phyloP scores from a whole-genome alignment of 345 rosid genomes.

The Aegle marmelos region DNA sequence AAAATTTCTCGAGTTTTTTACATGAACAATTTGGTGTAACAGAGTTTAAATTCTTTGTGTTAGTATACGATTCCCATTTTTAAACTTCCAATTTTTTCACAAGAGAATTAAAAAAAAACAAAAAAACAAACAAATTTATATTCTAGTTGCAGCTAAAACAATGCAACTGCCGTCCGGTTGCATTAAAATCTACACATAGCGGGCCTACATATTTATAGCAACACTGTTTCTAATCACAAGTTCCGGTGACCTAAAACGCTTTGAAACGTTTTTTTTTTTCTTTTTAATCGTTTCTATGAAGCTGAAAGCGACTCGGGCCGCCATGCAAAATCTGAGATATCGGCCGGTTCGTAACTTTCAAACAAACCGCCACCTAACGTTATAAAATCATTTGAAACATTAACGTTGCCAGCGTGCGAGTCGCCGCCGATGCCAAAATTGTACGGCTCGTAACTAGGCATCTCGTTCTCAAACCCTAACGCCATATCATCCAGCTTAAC shows the following conservation, averaged over 20 bases:
- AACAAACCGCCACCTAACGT: slow-evolving; percentile 60
- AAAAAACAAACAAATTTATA: background rate
- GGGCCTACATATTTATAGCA: background rate
- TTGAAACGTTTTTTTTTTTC: too few relatives aligned
- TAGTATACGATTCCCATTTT: too few relatives aligned
- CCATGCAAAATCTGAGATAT: slow-evolving; percentile 43
- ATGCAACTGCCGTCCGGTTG: too few relatives aligned
- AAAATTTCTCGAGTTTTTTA: too few relatives aligned
- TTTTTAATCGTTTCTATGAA: background rate
- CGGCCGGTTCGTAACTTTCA: slow-evolving; percentile 42
- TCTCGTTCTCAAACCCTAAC: slow-evolving; percentile 39
- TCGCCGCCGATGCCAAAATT: slow-evolving; percentile 40
- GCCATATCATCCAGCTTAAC: slow-evolving; percentile 26
- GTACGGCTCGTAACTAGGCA: slow-evolving; percentile 43
- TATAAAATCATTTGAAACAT: slow-evolving; percentile 39
- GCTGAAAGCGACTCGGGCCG: slow-evolving; percentile 62
- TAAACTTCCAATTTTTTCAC: too few relatives aligned
- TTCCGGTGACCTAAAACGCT: too few relatives aligned
- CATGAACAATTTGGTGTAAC: too few relatives aligned
- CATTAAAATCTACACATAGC: background rate
- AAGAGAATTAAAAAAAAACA: background rate
- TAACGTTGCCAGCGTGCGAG: background rate
- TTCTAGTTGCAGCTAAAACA: background rate
- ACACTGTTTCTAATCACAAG: too few relatives aligned
- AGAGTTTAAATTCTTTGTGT: too few relatives aligned